phyloP scores from a whole-genome alignment of 2,329 filamentous ascomycete genomes.

The Colletotrichum siamense region DNA sequence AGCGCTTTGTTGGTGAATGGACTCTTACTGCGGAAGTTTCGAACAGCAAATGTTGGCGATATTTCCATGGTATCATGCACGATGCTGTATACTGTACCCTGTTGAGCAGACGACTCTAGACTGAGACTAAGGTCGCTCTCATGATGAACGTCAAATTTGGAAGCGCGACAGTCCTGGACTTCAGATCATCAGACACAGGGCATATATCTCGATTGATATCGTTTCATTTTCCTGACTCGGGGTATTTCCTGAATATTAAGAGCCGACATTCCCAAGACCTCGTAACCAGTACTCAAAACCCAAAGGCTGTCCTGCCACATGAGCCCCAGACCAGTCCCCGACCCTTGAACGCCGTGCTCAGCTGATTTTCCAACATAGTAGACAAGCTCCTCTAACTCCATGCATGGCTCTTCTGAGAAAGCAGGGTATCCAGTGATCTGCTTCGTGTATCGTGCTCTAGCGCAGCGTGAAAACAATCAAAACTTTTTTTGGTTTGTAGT shows the following conservation, averaged over 20 bases:
- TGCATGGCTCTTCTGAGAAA: background rate
- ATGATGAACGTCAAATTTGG: too few relatives aligned
- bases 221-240: background rate
- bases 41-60: too few relatives aligned
- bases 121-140: too few relatives aligned
- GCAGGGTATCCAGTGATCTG: background rate
- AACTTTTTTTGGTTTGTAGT: background rate
- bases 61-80: too few relatives aligned
- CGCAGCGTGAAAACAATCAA: background rate
- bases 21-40: too few relatives aligned
- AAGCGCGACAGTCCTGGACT: too few relatives aligned
- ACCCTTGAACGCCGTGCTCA: background rate
- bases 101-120: too few relatives aligned
- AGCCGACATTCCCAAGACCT: background rate
- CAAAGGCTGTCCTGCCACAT: background rate
- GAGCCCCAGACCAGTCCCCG: background rate
- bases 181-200: too few relatives aligned
- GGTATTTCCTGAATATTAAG: background rate
- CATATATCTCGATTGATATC: too few relatives aligned
- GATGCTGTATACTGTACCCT: too few relatives aligned
- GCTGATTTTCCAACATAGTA: background rate
- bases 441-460: background rate
- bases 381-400: background rate
- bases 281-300: background rate
- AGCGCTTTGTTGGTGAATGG: too few relatives aligned